Base-by-base conservation (phyloP, 768 basidiomycete species). In the Omphalotus guepiniiformis region DNA sequence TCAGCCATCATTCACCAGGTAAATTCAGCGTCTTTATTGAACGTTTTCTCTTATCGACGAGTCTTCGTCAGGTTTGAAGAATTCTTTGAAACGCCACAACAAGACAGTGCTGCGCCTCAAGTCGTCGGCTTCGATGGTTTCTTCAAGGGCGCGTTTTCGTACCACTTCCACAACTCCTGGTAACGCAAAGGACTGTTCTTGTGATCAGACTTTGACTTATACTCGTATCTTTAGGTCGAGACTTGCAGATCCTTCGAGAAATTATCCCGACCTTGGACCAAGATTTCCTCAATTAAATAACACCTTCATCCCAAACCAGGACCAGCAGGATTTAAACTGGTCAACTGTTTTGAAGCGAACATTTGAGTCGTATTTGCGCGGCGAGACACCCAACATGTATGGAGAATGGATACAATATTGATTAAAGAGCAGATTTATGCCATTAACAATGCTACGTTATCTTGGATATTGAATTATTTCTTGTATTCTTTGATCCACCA, bases 81-180 rank as follows among this genome's bases (percentile, higher is more conserved):
- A 54, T 91, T 95, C 66, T 95, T 95, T 63, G 82, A 89, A 47
- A 88, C 90, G 0, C 90, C 90, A 8, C 57, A 69, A 8, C 71
- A 75, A 49, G 77, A 76, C 39, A 84, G 85, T 52, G 93, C 89
- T 1, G 86, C 86, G 7, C 90, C 95, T 6, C 82, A 88, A 55
- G 88, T 87, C 9, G 70, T 92, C 11, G 96, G 96, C 9, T 89
- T 97, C 55, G 87, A 93, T 55, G 93, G 92, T 7, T 99, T 99
- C 75, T 99, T 94, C 77, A 82, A 81, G 50, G 96, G 95, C 7
- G 90, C 95, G 5, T 97, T 84, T 62, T 93, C 89, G 2, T 98
- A 98, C 64, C 93, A 97, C 65, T 98, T 88, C 69, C 94, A 98
- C 63, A 94, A 93, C 63, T 89, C 80, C 66, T 94, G 92, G 92